Percentiles rank a stretch among this genome's conserved stretches.
phyloP scores from a whole-genome alignment of 805 yeast genomes.

The Starmerella sirachaensis region DNA sequence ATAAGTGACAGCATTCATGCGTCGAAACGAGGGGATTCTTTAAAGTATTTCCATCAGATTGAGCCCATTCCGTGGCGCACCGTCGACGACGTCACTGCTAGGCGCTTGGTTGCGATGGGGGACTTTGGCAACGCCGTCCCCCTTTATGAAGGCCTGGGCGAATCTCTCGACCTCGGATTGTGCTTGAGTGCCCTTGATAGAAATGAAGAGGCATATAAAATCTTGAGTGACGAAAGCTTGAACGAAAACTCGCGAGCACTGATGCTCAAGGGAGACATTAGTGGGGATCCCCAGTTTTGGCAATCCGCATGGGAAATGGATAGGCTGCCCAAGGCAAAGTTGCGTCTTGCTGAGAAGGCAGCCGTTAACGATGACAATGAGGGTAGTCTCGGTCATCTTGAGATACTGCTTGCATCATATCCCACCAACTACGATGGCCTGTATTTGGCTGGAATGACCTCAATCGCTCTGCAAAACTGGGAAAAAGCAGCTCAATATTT shows the following conservation, averaged over 20 bases:
- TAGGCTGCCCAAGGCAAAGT: conserved; percentile 71
- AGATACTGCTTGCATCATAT: conserved; percentile 59
- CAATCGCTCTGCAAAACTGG: conserved; percentile 58
- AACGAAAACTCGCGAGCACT: conserved; percentile 76
- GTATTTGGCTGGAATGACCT: conserved; percentile 87
- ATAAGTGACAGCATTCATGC: conserved; percentile 44
- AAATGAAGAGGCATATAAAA: conserved; percentile 48
- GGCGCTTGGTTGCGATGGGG: conserved; percentile 75
- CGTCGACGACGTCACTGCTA: conserved; percentile 72
- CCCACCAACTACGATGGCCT: conserved; percentile 72
- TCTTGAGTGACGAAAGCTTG: conserved; percentile 46
- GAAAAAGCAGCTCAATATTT: conserved; percentile 83
- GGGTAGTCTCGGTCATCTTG: conserved; percentile 51
- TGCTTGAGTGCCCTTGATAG: conserved; percentile 82
- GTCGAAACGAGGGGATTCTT: conserved; percentile 29
- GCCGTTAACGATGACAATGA: conserved; percentile 39
- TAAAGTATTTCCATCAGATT: conserved; percentile 53
- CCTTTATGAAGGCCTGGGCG: conserved; percentile 65
- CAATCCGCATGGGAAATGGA: conserved; percentile 77
- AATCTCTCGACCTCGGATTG: conserved; percentile 74
- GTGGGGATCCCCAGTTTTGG: conserved; percentile 68
- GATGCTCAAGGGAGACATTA: conserved; percentile 76
- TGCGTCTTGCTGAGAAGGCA: conserved; percentile 60
- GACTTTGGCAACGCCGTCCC: conserved; percentile 77
- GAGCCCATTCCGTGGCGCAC: conserved; percentile 77